Evolutionary conservation across 1,139 yeast genomes (phyloP), one percentile per base, ranked within the genome.

Genomic region (Candida pseudocylindracea): DNA sequence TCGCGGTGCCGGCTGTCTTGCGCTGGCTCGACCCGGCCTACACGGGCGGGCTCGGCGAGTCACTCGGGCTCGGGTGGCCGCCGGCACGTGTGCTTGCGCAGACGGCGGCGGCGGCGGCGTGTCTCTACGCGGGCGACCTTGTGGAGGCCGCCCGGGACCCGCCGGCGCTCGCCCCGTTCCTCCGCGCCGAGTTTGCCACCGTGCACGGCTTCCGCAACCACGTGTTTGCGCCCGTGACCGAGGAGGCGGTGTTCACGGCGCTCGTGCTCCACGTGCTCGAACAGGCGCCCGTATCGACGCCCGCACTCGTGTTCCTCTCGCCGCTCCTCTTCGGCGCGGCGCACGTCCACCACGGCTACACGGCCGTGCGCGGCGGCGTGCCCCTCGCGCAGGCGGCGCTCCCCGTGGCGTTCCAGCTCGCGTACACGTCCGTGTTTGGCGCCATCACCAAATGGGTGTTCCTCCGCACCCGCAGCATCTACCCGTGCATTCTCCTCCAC

Each of bases 291-390:
- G 49, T 45, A 4, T 37, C 39, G 4, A 39, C 43, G 24, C 36
- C 45, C 11, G 13, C 8, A 3, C 26, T 15, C 9, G 28, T 39
- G 11, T 36, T 46, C 10, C 13, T n/a, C 12, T 62, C 85, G 2
- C 93, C 95, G 0, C 44, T 73, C 13, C 63, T 72, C 39, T 88
- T 88, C 54, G 93, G 94, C 1, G 45, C 80, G n/a, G 95, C 96
- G 0, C 99, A 88, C 51, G 37, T 78, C 12, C 94, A 88, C 47
- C 96, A 88, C 49, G 92, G 72, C 1, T 62, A 60, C 41, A 79
- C 72, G 37, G 44, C 67, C 34, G 58, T 56, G 37, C 43, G 48
- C 8, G 37, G 36, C 30, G 36, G 49, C 40, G 6, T 46, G 36
- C 36, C 56, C 0, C 6, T 51, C 2, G 31, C 41, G 1, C 45